Evolutionary conservation across 2,329 filamentous ascomycete species (phyloP).

Genomic region (Fusarium pseudoanthophilum): DNA sequence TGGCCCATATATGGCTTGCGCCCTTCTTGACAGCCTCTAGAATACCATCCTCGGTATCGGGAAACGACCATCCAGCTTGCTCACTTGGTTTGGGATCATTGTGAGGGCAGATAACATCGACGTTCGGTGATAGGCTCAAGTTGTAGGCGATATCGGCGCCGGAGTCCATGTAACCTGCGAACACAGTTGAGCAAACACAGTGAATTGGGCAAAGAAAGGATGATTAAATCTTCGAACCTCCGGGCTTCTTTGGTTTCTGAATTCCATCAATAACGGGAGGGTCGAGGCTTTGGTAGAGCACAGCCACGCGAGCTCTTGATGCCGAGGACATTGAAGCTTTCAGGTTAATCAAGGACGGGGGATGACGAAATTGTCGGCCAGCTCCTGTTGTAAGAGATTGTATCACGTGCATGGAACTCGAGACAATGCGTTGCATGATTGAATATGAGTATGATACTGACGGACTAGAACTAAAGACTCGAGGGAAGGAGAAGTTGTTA

Average conservation of each 20-base stretch:
- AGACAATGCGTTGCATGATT: neutral
- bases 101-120: constrained; percentile 22
- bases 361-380: neutral
- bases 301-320: constrained; percentile 49
- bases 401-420: neutral
- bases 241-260: constrained; percentile 61
- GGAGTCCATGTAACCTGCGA: constrained; percentile 35
- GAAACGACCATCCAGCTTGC: constrained; percentile 32
- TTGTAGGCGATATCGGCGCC: constrained; percentile 36
- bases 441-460: neutral
- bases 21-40: constrained; percentile 51
- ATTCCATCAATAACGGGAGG: constrained; percentile 59
- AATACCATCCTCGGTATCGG: constrained; percentile 32
- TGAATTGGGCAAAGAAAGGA: neutral
- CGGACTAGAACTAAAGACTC: too few relatives aligned
- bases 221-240: constrained; percentile 29
- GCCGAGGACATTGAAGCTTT: neutral
- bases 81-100: constrained; percentile 11
- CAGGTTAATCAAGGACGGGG: neutral
- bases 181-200: neutral
- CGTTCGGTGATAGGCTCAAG: constrained; percentile 19
- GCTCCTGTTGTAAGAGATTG: neutral
- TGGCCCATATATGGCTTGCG: constrained; percentile 61
- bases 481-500: neutral
- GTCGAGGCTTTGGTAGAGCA: constrained; percentile 59